These are phyloP conservation scores for Colletotrichum zoysiae DNA, from an alignment of 2,329 filamentous ascomycete genomes.

Conservation along the genomic window DNA sequence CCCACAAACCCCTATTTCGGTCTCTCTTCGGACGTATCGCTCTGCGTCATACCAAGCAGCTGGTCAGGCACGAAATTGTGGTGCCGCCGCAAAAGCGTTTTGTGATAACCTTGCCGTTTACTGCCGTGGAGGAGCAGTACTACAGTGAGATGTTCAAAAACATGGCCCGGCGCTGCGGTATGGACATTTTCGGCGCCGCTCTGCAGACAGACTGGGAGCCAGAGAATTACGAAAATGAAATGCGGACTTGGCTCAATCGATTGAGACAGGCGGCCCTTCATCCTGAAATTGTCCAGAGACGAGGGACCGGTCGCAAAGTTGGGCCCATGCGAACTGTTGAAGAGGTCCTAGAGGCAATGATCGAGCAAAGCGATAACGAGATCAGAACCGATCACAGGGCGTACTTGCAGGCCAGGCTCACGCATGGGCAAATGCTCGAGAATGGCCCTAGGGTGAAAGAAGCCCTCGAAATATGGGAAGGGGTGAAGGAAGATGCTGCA, in stretches of 20 bases:
- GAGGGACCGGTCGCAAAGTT: slow-evolving; percentile 70
- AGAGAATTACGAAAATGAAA: slow-evolving; percentile 73
- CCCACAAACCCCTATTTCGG: slow-evolving; percentile 74
- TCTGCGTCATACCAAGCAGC: slow-evolving; percentile 87
- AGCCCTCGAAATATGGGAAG: slow-evolving; percentile 78
- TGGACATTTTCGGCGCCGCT: slow-evolving; percentile 75
- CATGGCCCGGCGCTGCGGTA: slow-evolving; percentile 77
- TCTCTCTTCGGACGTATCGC: slow-evolving; percentile 79
- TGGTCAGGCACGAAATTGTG: slow-evolving; percentile 81
- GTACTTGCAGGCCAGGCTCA: slow-evolving; percentile 73
- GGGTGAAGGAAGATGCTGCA: slow-evolving; percentile 63
- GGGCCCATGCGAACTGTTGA: slow-evolving; percentile 83
- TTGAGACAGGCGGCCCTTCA: slow-evolving; percentile 88
- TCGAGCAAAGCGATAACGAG: slow-evolving; percentile 80
- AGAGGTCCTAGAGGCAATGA: slow-evolving; percentile 91
- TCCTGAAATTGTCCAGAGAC: slow-evolving; percentile 78
- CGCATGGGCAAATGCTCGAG: slow-evolving; percentile 82
- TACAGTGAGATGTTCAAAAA: slow-evolving; percentile 82
- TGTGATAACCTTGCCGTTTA: slow-evolving; percentile 91
- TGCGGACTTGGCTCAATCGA: slow-evolving; percentile 83
- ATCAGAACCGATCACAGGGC: slow-evolving; percentile 78
- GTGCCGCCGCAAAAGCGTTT: slow-evolving; percentile 87
- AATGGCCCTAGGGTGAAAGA: slow-evolving; percentile 76
- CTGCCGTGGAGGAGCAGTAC: slow-evolving; percentile 89
- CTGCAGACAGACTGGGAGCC: slow-evolving; percentile 73